Evolutionary conservation across 495 filamentous ascomycete species (phyloP).

Genomic region (Gamarada debralockiae): DNA sequence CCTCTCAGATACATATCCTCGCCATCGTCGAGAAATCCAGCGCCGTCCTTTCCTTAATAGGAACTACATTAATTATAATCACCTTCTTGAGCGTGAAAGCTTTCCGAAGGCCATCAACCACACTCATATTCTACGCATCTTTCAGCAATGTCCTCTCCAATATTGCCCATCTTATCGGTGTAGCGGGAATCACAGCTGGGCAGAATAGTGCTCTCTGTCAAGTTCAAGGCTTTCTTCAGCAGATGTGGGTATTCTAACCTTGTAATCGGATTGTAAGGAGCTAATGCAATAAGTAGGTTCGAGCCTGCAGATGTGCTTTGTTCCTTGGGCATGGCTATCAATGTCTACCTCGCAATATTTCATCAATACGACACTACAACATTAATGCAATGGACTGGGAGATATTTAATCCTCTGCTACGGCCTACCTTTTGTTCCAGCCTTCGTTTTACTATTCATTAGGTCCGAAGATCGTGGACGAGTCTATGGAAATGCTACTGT

Average conservation of each 20-base stretch:
- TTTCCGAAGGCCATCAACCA: conserved; percentile 75
- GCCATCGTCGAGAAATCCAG: conserved; percentile 42
- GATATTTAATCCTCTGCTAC: conserved; percentile 70
- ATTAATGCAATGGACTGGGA: conserved; percentile 62
- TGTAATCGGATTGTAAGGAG: conserved; percentile 31
- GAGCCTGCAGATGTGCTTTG: conserved; percentile 56
- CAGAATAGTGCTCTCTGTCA: conserved; percentile 57
- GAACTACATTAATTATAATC: conserved; percentile 64
- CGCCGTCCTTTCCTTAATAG: conserved; percentile 59
- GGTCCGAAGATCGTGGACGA: conserved; percentile 39
- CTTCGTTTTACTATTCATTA: conserved; percentile 63
- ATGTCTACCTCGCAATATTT: conserved; percentile 85
- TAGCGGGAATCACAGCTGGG: conserved; percentile 46
- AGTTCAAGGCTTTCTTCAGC: conserved; percentile 72
- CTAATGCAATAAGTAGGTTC: conserved; percentile 38
- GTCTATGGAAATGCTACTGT: conserved; percentile 68
- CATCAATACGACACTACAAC: conserved; percentile 60
- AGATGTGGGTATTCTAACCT: conserved; percentile 40
- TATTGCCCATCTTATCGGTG: conserved; percentile 68
- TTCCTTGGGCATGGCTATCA: conserved; percentile 77
- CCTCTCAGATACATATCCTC: conserved; percentile 28
- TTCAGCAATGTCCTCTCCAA: conserved; percentile 79
- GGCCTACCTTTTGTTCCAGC: conserved; percentile 70
- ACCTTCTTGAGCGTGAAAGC: conserved; percentile 58
- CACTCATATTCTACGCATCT: conserved; percentile 77